Evolutionary conservation across 495 filamentous ascomycete species (phyloP).

Genomic region (Apiosordaria backusii): DNA sequence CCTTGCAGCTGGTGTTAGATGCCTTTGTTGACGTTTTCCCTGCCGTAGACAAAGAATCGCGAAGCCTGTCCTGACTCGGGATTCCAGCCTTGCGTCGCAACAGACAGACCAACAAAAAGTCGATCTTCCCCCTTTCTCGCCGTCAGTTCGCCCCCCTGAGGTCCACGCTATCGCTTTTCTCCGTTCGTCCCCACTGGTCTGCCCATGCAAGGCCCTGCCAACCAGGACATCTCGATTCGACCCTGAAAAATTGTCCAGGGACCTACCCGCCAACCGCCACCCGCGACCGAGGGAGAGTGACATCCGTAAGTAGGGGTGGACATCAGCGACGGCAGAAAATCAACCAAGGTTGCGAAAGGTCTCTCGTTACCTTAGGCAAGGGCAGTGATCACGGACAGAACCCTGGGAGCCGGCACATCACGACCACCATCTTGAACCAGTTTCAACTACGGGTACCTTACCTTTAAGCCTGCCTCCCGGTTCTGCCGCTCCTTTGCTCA

Average conservation of each 20-base stretch:
- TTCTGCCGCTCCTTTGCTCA: not conserved
- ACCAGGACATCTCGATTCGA: not conserved
- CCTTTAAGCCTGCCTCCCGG: not conserved
- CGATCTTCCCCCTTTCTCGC: not conserved
- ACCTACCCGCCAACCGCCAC: constrained; percentile 12
- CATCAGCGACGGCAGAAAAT: not conserved
- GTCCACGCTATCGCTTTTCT: not conserved
- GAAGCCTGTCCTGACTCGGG: not conserved
- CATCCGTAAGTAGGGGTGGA: constrained; percentile 8
- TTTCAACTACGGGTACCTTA: not conserved
- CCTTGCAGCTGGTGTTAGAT: not conserved
- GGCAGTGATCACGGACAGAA: not conserved
- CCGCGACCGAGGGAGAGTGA: not conserved
- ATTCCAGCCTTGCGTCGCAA: not conserved
- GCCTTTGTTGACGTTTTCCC: constrained; percentile 2
- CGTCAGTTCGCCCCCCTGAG: not conserved
- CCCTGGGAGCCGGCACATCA: constrained; percentile 1
- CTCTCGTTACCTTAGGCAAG: not conserved
- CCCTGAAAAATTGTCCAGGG: constrained; percentile 4
- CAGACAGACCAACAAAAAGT: not conserved
- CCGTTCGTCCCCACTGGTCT: constrained; percentile 4
- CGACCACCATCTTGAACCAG: not conserved
- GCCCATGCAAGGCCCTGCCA: constrained; percentile 10
- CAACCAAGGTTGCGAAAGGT: not conserved
- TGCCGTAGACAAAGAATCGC: not conserved